phyloP scores from a whole-genome alignment of 2,329 filamentous ascomycete species.

The Beauveria sp. region DNA sequence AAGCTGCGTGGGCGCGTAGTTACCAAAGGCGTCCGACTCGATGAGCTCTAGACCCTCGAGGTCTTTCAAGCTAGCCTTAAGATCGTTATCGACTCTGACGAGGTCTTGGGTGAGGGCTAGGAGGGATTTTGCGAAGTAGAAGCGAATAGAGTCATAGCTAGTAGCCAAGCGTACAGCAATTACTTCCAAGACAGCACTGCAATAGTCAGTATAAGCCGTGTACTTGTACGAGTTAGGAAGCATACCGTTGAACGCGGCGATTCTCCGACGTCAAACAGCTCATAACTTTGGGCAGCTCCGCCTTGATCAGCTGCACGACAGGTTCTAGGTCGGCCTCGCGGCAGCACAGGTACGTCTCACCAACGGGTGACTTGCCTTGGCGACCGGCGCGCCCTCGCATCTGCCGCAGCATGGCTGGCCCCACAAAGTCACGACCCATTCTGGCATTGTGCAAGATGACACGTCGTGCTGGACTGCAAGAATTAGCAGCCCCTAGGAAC shows the following conservation, averaged over 20 bases:
- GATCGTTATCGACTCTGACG: constrained; percentile 41
- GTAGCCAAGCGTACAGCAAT: constrained; percentile 62
- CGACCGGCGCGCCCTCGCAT: constrained; percentile 73
- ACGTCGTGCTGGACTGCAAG: constrained; percentile 49
- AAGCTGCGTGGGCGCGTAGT: constrained; percentile 55
- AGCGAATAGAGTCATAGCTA: constrained; percentile 54
- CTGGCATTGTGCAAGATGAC: constrained; percentile 69
- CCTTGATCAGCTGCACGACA: constrained; percentile 63
- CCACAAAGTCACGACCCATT: constrained; percentile 71
- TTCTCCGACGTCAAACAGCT: constrained; percentile 64
- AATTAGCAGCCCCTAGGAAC: constrained; percentile 11
- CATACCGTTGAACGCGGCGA: constrained; percentile 56
- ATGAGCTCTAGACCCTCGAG: constrained; percentile 50
- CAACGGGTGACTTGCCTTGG: constrained; percentile 70
- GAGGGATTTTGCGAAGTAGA: constrained; percentile 62
- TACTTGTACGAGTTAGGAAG: not conserved
- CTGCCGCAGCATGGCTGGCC: constrained; percentile 70
- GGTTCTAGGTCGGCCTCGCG: constrained; percentile 59
- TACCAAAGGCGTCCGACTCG: constrained; percentile 37
- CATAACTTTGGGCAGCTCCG: constrained; percentile 60
- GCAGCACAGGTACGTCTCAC: constrained; percentile 72
- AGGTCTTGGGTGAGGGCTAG: constrained; percentile 50
- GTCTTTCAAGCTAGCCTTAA: constrained; percentile 52
- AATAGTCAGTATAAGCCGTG: constrained; percentile 13
- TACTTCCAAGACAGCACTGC: constrained; percentile 64